phyloP scores from a whole-genome alignment of 2,329 filamentous ascomycete species.

The Diatrype stigma region DNA sequence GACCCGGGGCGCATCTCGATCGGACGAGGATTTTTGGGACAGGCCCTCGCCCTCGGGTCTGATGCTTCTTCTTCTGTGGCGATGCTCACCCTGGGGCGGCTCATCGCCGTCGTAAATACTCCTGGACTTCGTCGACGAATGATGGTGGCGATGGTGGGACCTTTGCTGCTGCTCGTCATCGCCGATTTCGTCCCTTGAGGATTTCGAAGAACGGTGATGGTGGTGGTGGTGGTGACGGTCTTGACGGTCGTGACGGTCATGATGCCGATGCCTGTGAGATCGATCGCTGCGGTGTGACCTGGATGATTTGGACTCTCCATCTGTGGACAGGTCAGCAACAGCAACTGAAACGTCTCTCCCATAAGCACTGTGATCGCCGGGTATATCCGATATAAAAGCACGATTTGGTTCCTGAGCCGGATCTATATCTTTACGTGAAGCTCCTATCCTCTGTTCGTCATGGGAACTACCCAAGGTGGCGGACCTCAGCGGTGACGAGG shows the following conservation, averaged over 20 bases:
- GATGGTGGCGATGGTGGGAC: conserved; percentile 31
- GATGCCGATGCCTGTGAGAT: conserved; percentile 20
- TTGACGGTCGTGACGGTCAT: conserved; percentile 30
- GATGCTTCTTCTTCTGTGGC: conserved; percentile 30
- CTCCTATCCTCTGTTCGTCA: conserved; percentile 19
- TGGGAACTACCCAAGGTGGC: conserved; percentile 10
- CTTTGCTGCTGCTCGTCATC: too few species aligned
- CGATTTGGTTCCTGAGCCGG: conserved; percentile 10
- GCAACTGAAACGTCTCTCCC: conserved; percentile 37
- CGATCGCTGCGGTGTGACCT: conserved; percentile 30
- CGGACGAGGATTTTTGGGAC: conserved; percentile 22
- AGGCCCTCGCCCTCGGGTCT: conserved; percentile 16
- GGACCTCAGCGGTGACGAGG: conserved; percentile 30
- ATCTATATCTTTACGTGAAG: conserved; percentile 12
- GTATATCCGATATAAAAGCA: conserved; percentile 13
- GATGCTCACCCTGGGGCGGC: conserved; percentile 31
- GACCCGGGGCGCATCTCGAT: conserved; percentile 32
- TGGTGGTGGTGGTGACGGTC: conserved; percentile 34
- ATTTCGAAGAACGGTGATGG: conserved; percentile 19
- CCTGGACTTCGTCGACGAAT: conserved; percentile 18
- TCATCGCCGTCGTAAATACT: conserved; percentile 19
- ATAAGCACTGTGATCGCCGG: conserved; percentile 28
- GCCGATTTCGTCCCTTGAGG: too few species aligned
- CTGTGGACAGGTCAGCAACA: conserved; percentile 55
- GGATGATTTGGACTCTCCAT: conserved; percentile 41